Percentiles rank a stretch among this genome's conserved stretches.
Conservation (phyloP, 192 early-diverging fungal genomes). For the Podochytrium sp. region DNA sequence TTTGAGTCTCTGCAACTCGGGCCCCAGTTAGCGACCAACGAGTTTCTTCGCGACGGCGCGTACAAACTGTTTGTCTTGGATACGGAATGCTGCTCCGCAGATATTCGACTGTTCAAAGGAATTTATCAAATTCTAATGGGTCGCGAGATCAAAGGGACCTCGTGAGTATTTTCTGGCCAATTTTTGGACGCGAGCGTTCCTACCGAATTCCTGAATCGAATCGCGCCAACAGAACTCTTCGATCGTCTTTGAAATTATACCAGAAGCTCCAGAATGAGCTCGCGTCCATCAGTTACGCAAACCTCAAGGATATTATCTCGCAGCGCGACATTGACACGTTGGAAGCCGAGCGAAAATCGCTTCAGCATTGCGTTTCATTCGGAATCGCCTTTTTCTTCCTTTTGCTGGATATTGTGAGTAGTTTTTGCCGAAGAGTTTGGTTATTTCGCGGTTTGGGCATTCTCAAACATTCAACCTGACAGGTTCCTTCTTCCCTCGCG, state of each 20-base stretch:
- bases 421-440: background rate
- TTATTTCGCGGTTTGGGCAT: background rate
- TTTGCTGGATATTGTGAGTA: slow-evolving; percentile 1
- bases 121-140: slow-evolving; percentile 25
- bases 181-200: background rate
- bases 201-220: no score
- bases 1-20: slow-evolving; percentile 1
- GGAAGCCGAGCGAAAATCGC: background rate
- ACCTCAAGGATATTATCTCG: background rate
- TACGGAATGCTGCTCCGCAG: slow-evolving; percentile 23
- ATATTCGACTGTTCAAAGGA: slow-evolving; percentile 23
- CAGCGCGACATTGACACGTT: background rate
- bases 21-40: background rate
- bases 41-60: background rate
- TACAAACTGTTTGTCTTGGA: slow-evolving; percentile 10
- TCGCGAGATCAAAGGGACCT: slow-evolving; percentile 26
- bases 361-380: slow-evolving; percentile 16
- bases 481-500: slow-evolving; percentile 7
- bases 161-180: background rate
- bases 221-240: slow-evolving; percentile 19
- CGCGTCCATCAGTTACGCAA: background rate
- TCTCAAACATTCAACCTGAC: no score
- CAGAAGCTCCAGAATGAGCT: slow-evolving; percentile 14
- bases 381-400: slow-evolving; percentile 17
- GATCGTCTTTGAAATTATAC: slow-evolving; percentile 11